Conservation (phyloP, 2,329 filamentous ascomycete genomes). For the Cercospora sp. region DNA sequence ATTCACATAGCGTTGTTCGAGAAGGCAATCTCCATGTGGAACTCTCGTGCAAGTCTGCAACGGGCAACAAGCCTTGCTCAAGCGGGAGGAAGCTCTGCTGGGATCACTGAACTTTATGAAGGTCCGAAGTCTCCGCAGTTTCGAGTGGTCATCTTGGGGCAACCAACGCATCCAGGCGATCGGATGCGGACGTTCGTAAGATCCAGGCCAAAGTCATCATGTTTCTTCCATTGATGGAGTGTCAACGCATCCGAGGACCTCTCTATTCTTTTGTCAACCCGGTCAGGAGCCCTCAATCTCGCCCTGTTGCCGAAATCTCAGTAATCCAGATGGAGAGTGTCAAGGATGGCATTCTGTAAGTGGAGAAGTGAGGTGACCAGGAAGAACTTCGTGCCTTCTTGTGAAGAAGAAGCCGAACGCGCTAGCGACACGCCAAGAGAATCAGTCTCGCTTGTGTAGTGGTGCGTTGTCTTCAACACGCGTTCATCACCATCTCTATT, state of each 20-base stretch:
- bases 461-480: background rate
- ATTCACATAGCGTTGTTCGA: background rate
- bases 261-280: background rate
- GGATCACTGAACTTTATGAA: background rate
- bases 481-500: background rate
- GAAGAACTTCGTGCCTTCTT: background rate
- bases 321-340: background rate
- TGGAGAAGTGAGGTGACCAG: background rate
- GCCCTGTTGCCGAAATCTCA: background rate
- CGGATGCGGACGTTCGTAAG: background rate
- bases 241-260: background rate
- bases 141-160: background rate
- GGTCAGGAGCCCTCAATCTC: background rate
- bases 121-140: background rate
- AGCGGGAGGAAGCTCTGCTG: background rate
- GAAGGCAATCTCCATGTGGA: background rate
- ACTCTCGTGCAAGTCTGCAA: background rate
- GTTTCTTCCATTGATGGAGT: background rate
- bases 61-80: background rate
- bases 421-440: slow-evolving; percentile 1
- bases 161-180: background rate
- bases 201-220: background rate
- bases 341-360: background rate
- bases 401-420: background rate
- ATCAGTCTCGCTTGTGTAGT: background rate